Conservation (phyloP, 1,284 basidiomycete species). For the Mycosarcoma maydis region DNA sequence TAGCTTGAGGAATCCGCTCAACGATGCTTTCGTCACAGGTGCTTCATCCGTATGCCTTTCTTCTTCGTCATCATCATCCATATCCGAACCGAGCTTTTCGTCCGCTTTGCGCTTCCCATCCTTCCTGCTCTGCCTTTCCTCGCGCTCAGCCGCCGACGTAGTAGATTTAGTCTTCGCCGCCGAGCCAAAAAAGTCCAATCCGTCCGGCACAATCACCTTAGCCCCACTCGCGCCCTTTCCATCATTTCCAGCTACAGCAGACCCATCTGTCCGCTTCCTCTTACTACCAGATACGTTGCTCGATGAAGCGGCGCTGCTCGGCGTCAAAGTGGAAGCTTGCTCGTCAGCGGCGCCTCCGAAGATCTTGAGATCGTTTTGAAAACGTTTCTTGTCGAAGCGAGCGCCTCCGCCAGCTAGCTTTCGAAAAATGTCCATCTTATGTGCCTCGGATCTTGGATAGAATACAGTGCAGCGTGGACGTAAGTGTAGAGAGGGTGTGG, state of each 20-base stretch:
- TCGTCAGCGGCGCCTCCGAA: conserved; percentile 70
- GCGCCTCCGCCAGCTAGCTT: conserved; percentile 57
- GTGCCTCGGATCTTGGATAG: too few relatives aligned
- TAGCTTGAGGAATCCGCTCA: conserved; percentile 50
- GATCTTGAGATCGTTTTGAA: conserved; percentile 76
- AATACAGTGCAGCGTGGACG: too few relatives aligned
- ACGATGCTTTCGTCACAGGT: conserved; percentile 52
- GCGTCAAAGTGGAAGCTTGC: conserved; percentile 3
- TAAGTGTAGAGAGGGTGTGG: not conserved
- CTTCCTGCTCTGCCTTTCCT: conserved; percentile 11
- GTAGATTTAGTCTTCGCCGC: conserved; percentile 68
- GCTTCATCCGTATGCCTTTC: conserved; percentile 6
- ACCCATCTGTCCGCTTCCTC: conserved; percentile 4
- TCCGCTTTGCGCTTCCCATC: conserved; percentile 24
- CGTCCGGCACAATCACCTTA: conserved; percentile 47
- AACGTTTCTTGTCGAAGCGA: conserved; percentile 79
- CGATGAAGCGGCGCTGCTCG: not conserved
- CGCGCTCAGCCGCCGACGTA: conserved; percentile 56
- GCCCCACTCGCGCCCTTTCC: conserved; percentile 6
- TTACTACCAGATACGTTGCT: conserved; percentile 1
- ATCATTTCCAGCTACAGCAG: not conserved
- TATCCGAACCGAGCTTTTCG: not conserved
- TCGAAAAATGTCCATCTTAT: conserved; percentile 68
- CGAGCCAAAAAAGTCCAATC: conserved; percentile 56
- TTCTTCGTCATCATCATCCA: conserved; percentile 9